These are phyloP conservation scores for Candida sp. DNA, from an alignment of 1,139 yeast genomes.

Conservation along the genomic window DNA sequence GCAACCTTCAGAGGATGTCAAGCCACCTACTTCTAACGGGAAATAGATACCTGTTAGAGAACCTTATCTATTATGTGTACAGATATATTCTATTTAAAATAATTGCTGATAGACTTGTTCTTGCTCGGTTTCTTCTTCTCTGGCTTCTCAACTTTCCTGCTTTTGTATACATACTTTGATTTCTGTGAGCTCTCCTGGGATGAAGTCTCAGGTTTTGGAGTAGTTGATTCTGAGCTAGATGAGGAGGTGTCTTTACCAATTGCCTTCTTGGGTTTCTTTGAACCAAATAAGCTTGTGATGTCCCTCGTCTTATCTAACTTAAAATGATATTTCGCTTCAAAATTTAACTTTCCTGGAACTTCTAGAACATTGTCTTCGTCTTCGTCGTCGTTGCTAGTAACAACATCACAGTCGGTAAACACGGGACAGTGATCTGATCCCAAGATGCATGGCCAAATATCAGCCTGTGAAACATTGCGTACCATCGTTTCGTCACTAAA, in stretches of 20 bases:
- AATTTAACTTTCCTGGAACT: conserved; percentile 28
- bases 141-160: background rate
- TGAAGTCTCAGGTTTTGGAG: conserved; percentile 2
- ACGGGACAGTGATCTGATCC: conserved; percentile 98
- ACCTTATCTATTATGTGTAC: background rate
- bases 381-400: conserved; percentile 5
- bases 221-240: background rate
- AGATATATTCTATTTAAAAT: background rate
- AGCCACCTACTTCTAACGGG: no score
- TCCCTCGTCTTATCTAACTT: conserved; percentile 53
- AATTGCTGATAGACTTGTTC: background rate
- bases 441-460: conserved; percentile 68
- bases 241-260: background rate
- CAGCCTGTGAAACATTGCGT: conserved; percentile 44
- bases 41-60: no score
- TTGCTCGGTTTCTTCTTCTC: background rate
- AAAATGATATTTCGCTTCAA: conserved; percentile 62
- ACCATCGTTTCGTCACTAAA: conserved; percentile 14
- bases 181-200: background rate
- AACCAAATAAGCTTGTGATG: conserved; percentile 53
- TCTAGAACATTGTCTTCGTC: conserved; percentile 7
- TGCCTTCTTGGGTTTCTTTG: conserved; percentile 10
- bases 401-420: conserved; percentile 62
- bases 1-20: no score
- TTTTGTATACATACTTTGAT: conserved; percentile 4